Base-by-base conservation (phyloP, 2,329 filamentous ascomycete species). In the Aaosphaeria arxii region DNA sequence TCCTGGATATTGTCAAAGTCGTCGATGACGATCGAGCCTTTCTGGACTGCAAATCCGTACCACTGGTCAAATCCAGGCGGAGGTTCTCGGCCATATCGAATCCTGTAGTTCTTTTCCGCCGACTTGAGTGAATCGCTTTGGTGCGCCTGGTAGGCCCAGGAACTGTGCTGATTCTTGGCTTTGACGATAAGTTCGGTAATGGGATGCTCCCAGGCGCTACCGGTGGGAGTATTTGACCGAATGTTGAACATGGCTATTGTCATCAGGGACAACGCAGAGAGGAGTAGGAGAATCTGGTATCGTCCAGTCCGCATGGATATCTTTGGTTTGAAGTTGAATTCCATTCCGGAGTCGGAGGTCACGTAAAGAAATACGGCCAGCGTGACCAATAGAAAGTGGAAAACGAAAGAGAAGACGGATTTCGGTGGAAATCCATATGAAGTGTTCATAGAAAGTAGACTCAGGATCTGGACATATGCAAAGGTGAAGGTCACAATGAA, bases 31-130 rank as follows among this genome's bases (percentile, higher is more conserved):
- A 76, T 60, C 1, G 79, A 79, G 11, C 74, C 76, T 36, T 75
- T 74, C 5, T 65, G 73, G 5, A 69, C 75, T 1, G 82, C 81
- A 60, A 77, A 84, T 35, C 75, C 62, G 56, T 80, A 84, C 82
- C 82, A 85, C 48, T 75, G 69, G 52, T 84, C 78, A 53, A 85
- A 85, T 9, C 77, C 76, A 7, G 82, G 81, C 29, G 82, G 82
- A 1, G 82, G 82, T 50, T 77, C 71, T 45, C 77, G 74, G 2
- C 70, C 62, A 56, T 84, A 82, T 51, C 79, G 74, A 43, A 67
- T 62, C 40, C 69, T 73, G 60, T 85, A 85, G 36, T 77, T 71
- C 17, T 63, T 52, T 5, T 80, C 75, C 29, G 80, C 80, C 49
- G 78, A 72, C 31, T 66, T 58, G 1, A 84, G 63, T 7, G 67